These are phyloP conservation scores for Pleurotus citrinopileatus DNA, from an alignment of 768 basidiomycete species.

Conservation along the genomic window DNA sequence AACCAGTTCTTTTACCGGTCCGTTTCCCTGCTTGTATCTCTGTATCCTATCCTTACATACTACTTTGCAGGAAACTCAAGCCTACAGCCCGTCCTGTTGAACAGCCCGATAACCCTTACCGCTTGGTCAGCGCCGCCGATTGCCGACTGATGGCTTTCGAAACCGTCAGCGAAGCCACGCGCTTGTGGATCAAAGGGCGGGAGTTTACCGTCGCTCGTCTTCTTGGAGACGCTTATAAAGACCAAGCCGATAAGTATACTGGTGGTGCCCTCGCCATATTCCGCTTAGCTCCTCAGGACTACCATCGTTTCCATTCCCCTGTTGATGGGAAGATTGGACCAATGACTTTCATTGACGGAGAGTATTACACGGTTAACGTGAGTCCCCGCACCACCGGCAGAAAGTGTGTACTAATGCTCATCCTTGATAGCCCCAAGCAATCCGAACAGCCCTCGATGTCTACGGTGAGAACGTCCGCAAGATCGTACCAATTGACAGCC, in stretches of 20 bases:
- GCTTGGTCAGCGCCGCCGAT: conserved; percentile 89
- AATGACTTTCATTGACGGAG: conserved; percentile 82
- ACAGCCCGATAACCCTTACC: conserved; percentile 66
- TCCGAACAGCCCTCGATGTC: conserved; percentile 85
- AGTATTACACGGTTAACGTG: conserved; percentile 96
- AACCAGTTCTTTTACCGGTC: conserved; percentile 89
- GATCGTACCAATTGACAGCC: conserved; percentile 88
- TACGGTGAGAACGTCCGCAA: conserved; percentile 94
- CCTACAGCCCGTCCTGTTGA: conserved; percentile 75
- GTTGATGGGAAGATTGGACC: conserved; percentile 82
- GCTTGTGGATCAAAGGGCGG: conserved; percentile 95
- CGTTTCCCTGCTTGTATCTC: conserved; percentile 6
- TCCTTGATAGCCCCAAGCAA: conserved; percentile 75
- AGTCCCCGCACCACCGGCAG: conserved; percentile 16
- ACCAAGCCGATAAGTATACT: conserved; percentile 64
- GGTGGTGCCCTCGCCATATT: conserved; percentile 90
- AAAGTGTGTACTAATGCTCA: conserved; percentile 1
- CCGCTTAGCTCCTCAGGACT: conserved; percentile 90
- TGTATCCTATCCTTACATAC: background rate
- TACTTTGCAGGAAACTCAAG: conserved; percentile 72
- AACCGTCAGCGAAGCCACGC: conserved; percentile 80
- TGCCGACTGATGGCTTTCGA: conserved; percentile 96
- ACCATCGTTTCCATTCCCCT: conserved; percentile 90
- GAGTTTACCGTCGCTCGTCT: conserved; percentile 83
- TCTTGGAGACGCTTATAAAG: conserved; percentile 75